Conservation (phyloP, 2,329 filamentous ascomycete genomes). For the Ceratocystis cacaofunesta region DNA sequence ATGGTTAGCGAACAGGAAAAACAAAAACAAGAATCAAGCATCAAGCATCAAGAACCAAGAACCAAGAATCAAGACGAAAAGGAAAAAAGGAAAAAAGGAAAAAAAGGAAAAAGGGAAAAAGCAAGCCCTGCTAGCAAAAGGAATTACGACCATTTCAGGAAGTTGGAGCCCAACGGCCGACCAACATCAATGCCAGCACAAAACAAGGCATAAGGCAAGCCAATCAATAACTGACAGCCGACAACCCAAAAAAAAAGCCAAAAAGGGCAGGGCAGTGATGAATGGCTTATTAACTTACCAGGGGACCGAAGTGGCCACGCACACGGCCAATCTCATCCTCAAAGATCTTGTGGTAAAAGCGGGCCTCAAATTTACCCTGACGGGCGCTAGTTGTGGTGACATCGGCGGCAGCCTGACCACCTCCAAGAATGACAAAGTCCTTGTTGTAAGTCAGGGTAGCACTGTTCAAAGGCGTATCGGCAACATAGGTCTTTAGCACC, state of each 20-base stretch:
- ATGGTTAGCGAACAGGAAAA: slow-evolving; percentile 14
- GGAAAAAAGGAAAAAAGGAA: neutral
- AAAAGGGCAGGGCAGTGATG: neutral
- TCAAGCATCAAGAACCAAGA: neutral
- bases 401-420: slow-evolving; percentile 97
- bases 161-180: neutral
- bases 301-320: slow-evolving; percentile 86
- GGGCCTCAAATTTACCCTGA: slow-evolving; percentile 97
- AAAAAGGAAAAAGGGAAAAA: neutral
- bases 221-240: no score
- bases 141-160: neutral
- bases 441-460: slow-evolving; percentile 89
- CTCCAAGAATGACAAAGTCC: slow-evolving; percentile 93
- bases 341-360: slow-evolving; percentile 99
- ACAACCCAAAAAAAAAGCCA: neutral
- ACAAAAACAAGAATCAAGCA: neutral
- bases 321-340: slow-evolving; percentile 97
- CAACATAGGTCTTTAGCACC: slow-evolving; percentile 78
- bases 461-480: slow-evolving; percentile 93
- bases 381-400: slow-evolving; percentile 87
- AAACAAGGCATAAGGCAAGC: no score
- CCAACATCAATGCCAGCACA: neutral
- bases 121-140: neutral
- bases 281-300: slow-evolving; percentile 30
- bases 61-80: neutral